Conservation (phyloP, 116 monocot genomes). For the Iris pallida region DNA sequence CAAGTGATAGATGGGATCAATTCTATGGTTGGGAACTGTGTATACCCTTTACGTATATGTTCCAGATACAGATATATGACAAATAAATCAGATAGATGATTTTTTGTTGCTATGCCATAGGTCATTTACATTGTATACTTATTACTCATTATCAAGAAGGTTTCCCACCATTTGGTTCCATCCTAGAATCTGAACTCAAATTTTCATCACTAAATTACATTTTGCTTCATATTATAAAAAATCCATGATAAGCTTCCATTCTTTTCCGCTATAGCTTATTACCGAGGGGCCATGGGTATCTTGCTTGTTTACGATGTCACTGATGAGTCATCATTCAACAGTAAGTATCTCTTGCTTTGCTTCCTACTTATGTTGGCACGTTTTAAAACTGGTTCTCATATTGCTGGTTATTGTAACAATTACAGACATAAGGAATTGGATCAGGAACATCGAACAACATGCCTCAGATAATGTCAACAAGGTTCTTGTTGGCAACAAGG, state of each 20-base stretch:
- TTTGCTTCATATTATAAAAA: too few relatives aligned
- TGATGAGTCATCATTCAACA: conserved; percentile 79
- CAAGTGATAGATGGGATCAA: too few relatives aligned
- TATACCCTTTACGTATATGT: too few relatives aligned
- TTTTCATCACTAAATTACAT: background rate
- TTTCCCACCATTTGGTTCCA: too few relatives aligned
- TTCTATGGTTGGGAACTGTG: too few relatives aligned
- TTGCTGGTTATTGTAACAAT: background rate
- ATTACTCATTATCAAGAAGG: too few relatives aligned
- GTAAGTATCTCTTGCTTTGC: conserved; percentile 31
- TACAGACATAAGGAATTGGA: conserved; percentile 54
- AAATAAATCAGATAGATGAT: too few relatives aligned
- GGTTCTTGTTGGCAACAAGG: conserved; percentile 83
- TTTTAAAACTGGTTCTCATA: background rate
- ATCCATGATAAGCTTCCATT: background rate
- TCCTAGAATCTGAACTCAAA: too few relatives aligned
- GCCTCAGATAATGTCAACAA: conserved; percentile 91
- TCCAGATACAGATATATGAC: too few relatives aligned
- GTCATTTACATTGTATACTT: too few relatives aligned
- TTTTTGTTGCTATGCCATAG: too few relatives aligned
- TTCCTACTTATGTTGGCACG: background rate
- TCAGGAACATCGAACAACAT: conserved; percentile 85
- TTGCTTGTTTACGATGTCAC: conserved; percentile 86
- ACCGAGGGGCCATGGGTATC: conserved; percentile 84
- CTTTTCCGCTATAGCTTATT: conserved; percentile 45